Evolutionary conservation across 345 rosid genomes (phyloP), one percentile per base, ranked within the genome.

Genomic region (Physaria fendleri): DNA sequence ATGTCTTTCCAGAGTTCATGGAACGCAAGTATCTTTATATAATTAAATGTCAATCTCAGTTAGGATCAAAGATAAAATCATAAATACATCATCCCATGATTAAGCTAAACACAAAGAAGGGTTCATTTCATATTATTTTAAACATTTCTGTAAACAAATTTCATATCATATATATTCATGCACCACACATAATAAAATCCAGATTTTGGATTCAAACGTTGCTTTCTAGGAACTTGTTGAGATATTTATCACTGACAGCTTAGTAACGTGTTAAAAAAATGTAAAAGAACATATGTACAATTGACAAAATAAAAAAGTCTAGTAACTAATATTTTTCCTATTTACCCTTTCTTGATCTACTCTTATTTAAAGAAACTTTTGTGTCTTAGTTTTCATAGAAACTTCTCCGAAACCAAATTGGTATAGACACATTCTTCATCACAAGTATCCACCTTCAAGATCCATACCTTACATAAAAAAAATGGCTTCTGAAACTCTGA

Each of bases 401-500:
- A 30, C 57, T 17, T 17, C 41, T 52, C 2, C 12, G 4, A 20
- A 25, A 8, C 22, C 8, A 44, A 23, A 10, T 28, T 28, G 23
- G 55, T 41, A 32, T 37, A 37, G 15, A 15, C 12, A 34, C 41
- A 22, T 13, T 5, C 35, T 56, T 40, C 37, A 56, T 37, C 27
- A 35, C 5, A 54, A 54, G 4, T 2, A 16, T n/a, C 29, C 28
- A 4, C 40, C 10, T n/a, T n/a, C n/a, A n/a, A n/a, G n/a, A n/a
- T n/a, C n/a, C n/a, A n/a, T n/a, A n/a, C n/a, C n/a, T n/a, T n/a
- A n/a, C n/a, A n/a, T n/a, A n/a, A n/a, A n/a, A n/a, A n/a, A n/a
- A n/a, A n/a, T 59, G 84, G 70, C 83, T n/a, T 80, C 82, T 0
- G 66, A 24, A n/a, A 34, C 15, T 32, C 37, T 4, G 13, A 32